Evolutionary conservation across 2,329 filamentous ascomycete genomes (phyloP).

Genomic region (Keithomyces neogunnii): DNA sequence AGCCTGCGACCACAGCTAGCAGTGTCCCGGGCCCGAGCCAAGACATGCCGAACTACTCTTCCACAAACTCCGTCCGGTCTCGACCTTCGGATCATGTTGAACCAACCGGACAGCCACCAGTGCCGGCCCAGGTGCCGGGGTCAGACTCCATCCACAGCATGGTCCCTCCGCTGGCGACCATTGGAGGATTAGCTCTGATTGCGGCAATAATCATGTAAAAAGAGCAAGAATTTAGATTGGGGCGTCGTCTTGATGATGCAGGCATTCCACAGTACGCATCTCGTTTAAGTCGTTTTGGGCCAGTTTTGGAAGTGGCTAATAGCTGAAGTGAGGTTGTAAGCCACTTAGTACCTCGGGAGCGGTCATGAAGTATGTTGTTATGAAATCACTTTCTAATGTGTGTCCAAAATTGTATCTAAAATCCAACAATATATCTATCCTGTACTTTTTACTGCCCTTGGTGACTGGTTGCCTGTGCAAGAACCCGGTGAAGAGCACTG

Average conservation of each 20-base stretch:
- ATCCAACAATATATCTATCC: not conserved
- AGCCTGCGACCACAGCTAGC: conserved; percentile 6
- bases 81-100: conserved; percentile 12
- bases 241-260: not conserved
- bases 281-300: conserved; percentile 10
- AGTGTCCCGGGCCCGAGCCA: conserved; percentile 6
- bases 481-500: not conserved
- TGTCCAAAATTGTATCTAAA: conserved; percentile 3
- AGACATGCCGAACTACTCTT: conserved; percentile 8
- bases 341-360: conserved; percentile 6
- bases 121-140: conserved; percentile 18
- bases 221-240: not conserved
- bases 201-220: conserved; percentile 16
- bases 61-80: conserved; percentile 16
- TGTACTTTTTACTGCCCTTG: not conserved
- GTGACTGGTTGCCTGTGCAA: not conserved
- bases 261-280: not conserved
- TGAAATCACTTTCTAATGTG: conserved; percentile 4
- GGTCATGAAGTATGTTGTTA: not conserved
- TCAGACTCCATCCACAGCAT: conserved; percentile 17
- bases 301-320: conserved; percentile 14
- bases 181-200: conserved; percentile 19
- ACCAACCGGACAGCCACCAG: conserved; percentile 12
- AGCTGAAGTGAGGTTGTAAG: conserved; percentile 10
- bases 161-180: conserved; percentile 12